These are phyloP conservation scores for Themeda triandra DNA, from an alignment of 176 grass and related monocot species.

Conservation along the genomic window DNA sequence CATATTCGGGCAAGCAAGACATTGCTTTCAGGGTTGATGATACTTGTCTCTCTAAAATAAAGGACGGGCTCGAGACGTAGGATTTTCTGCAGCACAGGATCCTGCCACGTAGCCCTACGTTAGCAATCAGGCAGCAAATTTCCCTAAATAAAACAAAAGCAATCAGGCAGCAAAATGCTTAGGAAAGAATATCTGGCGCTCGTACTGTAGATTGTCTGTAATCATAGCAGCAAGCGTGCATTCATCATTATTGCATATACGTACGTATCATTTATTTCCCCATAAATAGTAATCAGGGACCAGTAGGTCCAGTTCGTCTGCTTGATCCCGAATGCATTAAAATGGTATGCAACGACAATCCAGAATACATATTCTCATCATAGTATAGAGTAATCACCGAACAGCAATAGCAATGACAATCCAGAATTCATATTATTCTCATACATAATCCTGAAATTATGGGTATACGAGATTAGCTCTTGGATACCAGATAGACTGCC, in stretches of 20 bases:
- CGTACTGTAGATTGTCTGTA: not conserved
- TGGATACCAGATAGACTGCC: not conserved
- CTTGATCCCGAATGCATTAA: not conserved
- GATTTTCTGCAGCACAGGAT: not conserved
- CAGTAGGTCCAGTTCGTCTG: not conserved
- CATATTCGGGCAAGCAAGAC: not conserved
- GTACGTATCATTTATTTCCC: not conserved
- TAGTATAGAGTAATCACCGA: no score
- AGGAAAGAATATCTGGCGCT: constrained; percentile 16
- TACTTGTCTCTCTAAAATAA: constrained; percentile 8
- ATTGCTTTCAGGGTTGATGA: not conserved
- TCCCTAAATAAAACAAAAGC: no score
- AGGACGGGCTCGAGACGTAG: not conserved
- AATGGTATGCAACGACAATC: no score
- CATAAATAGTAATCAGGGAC: not conserved
- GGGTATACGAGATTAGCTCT: no score
- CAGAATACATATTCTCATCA: no score
- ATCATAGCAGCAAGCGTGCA: not conserved
- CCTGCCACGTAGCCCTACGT: not conserved
- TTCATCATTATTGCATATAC: constrained; percentile 11
- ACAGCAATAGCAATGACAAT: no score
- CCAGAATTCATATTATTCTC: no score
- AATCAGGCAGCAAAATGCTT: not conserved
- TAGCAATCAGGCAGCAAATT: not conserved
- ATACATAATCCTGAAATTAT: no score